Base-by-base conservation (phyloP, 2,329 filamentous ascomycete genomes). In the Neocucurbitaria cava region DNA sequence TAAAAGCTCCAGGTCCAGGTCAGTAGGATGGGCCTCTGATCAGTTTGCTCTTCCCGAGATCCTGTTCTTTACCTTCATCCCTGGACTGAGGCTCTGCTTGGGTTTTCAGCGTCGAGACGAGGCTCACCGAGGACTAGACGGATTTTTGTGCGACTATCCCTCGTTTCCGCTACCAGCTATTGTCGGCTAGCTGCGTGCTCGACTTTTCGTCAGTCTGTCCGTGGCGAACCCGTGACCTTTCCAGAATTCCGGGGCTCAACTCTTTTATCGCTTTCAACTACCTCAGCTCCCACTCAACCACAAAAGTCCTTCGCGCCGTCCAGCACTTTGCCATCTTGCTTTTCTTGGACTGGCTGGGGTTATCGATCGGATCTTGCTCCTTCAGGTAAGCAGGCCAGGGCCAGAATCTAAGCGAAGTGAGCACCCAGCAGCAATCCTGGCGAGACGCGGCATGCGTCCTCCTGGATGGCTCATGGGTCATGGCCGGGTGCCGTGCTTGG, bases 341-440 rank as follows among this genome's bases (percentile, higher is more conserved):
- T 49, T 48, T 40, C n/a, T 15, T 15, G 18, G 11, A 35, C 38
- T 30, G 26, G 33, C 30, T 47, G 33, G 42, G 45, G 18, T 43
- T 43, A n/a, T 18, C 24, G 38, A 41, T 24, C 44, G 17, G 31
- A 46, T 48, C 6, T 46, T 58, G 30, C 54, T 56, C 30, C 36
- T 56, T 47, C 48, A 59, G 64, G 64, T 67, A 65, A 65, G 62
- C 52, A 62, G 23, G 18, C 44, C 49, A 48, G 30, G 35, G 15
- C 36, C 33, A 36, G 30, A 44, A n/a, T 21, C 15, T 61, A 66
- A 64, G 56, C 55, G 53, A 63, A 48, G 43, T 38, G 41, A 51
- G 52, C 38, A 18, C 35, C 49, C 45, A 41, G 51, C 13, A 31
- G 20, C 11, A 20, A 51, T 42, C 24, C n/a, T 31, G 41, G 35